phyloP scores from a whole-genome alignment of 208 protist species.

The Wallacemonas sp. region DNA sequence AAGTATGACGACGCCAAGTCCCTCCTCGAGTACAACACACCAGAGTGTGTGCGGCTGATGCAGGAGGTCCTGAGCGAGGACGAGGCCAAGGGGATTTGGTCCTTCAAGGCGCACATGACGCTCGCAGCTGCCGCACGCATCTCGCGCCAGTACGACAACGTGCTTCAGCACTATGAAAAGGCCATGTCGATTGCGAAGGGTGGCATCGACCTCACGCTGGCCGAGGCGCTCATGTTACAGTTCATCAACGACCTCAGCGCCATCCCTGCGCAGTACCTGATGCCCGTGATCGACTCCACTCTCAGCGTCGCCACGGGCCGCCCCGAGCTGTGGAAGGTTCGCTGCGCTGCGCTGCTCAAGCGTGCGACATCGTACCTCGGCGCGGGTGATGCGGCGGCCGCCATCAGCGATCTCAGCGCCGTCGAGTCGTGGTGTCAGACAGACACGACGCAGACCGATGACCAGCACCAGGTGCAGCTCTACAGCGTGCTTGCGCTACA shows the following conservation, averaged over 20 bases:
- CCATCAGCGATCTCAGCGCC: constrained; percentile 52
- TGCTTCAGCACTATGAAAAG: constrained; percentile 75
- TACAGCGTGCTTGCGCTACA: constrained; percentile 87
- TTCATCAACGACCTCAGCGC: constrained; percentile 85
- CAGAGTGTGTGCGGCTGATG: constrained; percentile 73
- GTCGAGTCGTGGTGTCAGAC: constrained; percentile 77
- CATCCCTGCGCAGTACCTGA: constrained; percentile 53
- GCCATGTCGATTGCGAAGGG: constrained; percentile 60
- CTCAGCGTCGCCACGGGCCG: constrained; percentile 62
- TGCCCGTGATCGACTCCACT: constrained; percentile 66
- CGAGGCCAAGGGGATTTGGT: constrained; percentile 72
- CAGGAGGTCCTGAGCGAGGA: constrained; percentile 83
- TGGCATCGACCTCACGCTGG: constrained; percentile 29
- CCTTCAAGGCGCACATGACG: constrained; percentile 95
- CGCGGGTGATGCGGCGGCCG: constrained; percentile 19
- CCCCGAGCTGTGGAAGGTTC: constrained; percentile 14
- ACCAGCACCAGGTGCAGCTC: constrained; percentile 31
- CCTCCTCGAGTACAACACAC: constrained; percentile 63
- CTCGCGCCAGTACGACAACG: constrained; percentile 73
- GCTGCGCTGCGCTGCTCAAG: constrained; percentile 27
- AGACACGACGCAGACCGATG: constrained; percentile 33
- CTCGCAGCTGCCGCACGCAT: constrained; percentile 82
- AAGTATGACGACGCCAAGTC: constrained; percentile 88
- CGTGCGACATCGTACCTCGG: constrained; percentile 21
- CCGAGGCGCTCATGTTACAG: constrained; percentile 87